Conservation (phyloP, 345 rosid species). For the Toxicodendron radicans region DNA sequence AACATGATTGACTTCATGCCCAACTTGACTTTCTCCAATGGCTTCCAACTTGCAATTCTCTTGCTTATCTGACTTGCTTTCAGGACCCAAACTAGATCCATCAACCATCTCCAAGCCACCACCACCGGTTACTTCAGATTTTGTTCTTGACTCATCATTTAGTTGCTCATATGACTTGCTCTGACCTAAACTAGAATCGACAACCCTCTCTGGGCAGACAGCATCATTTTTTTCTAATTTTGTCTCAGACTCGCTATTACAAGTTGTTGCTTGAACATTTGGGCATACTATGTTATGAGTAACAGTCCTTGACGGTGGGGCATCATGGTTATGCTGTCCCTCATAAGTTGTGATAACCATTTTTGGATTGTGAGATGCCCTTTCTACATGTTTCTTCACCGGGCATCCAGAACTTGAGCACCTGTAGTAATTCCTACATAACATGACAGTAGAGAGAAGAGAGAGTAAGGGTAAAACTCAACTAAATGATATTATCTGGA, state of each 20-base stretch:
- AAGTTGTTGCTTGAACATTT: constrained; percentile 24
- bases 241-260: constrained; percentile 31
- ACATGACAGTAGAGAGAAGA: constrained; percentile 10
- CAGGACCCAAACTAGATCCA: constrained; percentile 12
- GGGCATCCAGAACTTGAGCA: constrained; percentile 94
- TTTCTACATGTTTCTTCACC: constrained; percentile 83
- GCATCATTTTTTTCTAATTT: constrained; percentile 40
- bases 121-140: constrained; percentile 27
- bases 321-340: constrained; percentile 79
- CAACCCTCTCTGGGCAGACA: constrained; percentile 26
- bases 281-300: constrained; percentile 45
- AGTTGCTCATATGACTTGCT: constrained; percentile 35
- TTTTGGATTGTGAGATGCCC: constrained; percentile 72
- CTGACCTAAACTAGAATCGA: constrained; percentile 26
- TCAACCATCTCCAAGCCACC: constrained; percentile 12
- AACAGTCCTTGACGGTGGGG: constrained; percentile 77
- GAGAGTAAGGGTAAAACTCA: constrained; percentile 10
- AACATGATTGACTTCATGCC: background rate
- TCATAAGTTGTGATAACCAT: constrained; percentile 79
- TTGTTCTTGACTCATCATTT: constrained; percentile 28
- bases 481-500: background rate
- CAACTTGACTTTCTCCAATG: constrained; percentile 27
- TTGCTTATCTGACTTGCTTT: constrained; percentile 28
- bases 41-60: constrained; percentile 27
- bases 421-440: constrained; percentile 90